Evolutionary conservation across 2,329 filamentous ascomycete species (phyloP).

Genomic region (Phialophora verrucosa): DNA sequence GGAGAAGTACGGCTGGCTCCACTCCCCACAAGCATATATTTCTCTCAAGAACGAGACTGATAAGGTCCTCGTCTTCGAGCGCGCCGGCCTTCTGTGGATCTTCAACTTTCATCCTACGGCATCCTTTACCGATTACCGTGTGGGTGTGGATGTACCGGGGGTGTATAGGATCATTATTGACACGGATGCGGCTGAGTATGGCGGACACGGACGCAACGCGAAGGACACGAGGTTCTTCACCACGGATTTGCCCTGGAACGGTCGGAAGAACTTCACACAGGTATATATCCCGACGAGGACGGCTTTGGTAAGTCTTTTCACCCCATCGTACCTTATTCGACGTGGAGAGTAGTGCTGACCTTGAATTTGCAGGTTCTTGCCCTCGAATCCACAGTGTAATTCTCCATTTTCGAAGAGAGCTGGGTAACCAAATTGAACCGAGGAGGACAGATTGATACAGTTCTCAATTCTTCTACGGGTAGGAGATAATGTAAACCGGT

Average conservation of each 20-base stretch:
- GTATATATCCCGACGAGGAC: slow-evolving; percentile 86
- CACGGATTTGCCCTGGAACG: slow-evolving; percentile 88
- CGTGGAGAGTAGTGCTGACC: slow-evolving; percentile 31
- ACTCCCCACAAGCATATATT: slow-evolving; percentile 83
- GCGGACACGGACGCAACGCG: slow-evolving; percentile 78
- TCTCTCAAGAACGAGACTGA: slow-evolving; percentile 91
- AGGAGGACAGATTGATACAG: not conserved
- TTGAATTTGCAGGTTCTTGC: slow-evolving; percentile 57
- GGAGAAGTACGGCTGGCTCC: slow-evolving; percentile 88
- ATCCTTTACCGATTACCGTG: slow-evolving; percentile 89
- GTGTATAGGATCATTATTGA: slow-evolving; percentile 88
- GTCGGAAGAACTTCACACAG: slow-evolving; percentile 86
- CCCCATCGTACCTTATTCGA: not conserved
- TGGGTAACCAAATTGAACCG: not conserved
- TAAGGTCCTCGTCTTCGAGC: slow-evolving; percentile 95
- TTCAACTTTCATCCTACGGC: slow-evolving; percentile 92
- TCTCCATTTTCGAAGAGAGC: not conserved
- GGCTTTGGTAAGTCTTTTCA: slow-evolving; percentile 67
- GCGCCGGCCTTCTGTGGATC: slow-evolving; percentile 85
- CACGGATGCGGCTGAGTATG: slow-evolving; percentile 76
- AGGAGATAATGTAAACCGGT: not conserved
- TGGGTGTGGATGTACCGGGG: slow-evolving; percentile 82
- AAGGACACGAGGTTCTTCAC: slow-evolving; percentile 89
- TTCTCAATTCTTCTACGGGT: not conserved
- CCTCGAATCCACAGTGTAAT: slow-evolving; percentile 52